Conservation (phyloP, 495 filamentous ascomycete genomes). For the Pseudoneurospora amorphoporcata region DNA sequence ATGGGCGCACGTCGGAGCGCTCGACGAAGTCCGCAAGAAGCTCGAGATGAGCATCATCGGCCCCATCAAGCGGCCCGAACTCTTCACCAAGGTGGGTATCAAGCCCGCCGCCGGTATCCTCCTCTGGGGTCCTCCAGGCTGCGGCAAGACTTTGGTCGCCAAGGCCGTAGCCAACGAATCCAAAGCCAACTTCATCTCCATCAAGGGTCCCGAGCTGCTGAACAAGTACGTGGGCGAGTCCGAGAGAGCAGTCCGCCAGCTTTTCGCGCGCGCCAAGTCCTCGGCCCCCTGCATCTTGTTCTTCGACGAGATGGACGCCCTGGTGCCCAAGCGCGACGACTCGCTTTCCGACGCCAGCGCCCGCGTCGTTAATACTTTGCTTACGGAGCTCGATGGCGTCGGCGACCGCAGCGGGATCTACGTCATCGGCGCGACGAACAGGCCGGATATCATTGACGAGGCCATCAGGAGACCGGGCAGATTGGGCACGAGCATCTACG, state of each 20-base stretch:
- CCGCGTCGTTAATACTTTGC: slow-evolving; percentile 86
- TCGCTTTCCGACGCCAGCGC: slow-evolving; percentile 72
- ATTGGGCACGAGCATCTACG: slow-evolving; percentile 79
- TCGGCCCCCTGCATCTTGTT: slow-evolving; percentile 90
- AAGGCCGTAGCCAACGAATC: slow-evolving; percentile 95
- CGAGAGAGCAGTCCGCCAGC: slow-evolving; percentile 83
- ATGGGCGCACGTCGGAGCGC: slow-evolving; percentile 86
- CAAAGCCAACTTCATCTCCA: slow-evolving; percentile 93
- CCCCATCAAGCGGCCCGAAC: slow-evolving; percentile 76
- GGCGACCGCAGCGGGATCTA: slow-evolving; percentile 77
- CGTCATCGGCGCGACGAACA: slow-evolving; percentile 88
- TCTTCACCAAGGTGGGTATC: slow-evolving; percentile 74
- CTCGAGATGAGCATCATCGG: slow-evolving; percentile 83
- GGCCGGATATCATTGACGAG: slow-evolving; percentile 92
- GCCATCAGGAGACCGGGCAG: slow-evolving; percentile 91
- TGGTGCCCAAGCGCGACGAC: slow-evolving; percentile 78
- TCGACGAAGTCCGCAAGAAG: slow-evolving; percentile 67
- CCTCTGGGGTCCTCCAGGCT: slow-evolving; percentile 94
- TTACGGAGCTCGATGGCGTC: slow-evolving; percentile 93
- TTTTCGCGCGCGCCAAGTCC: slow-evolving; percentile 80
- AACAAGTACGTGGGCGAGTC: slow-evolving; percentile 97
- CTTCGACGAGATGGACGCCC: slow-evolving; percentile 93
- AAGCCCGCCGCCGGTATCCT: slow-evolving; percentile 83
- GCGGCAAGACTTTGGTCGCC: slow-evolving; percentile 91
- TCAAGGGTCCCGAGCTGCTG: slow-evolving; percentile 88